phyloP scores from a whole-genome alignment of 257 asterid genomes.

The Solanum infundibuliforme region DNA sequence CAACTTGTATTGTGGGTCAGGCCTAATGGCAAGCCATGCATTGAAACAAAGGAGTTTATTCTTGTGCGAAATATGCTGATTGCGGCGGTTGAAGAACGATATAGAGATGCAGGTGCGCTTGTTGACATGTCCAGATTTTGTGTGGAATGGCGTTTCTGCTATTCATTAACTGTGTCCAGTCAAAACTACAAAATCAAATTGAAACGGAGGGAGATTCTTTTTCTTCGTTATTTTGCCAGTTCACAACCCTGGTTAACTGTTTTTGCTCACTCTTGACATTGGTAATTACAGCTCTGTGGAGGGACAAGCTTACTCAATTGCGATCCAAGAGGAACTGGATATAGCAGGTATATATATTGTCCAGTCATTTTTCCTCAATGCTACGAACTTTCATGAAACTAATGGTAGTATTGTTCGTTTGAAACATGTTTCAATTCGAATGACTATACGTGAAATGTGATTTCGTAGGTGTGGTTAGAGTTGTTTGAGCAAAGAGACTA shows the following conservation, averaged over 20 bases:
- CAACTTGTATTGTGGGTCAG: slow-evolving; percentile 9
- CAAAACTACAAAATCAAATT: not conserved
- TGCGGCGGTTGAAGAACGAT: slow-evolving; percentile 52
- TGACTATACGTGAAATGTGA: not conserved
- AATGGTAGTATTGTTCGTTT: not conserved
- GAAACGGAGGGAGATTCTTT: not conserved
- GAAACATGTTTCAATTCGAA: no score
- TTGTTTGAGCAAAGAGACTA: slow-evolving; percentile 5
- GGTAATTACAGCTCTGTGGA: slow-evolving; percentile 58
- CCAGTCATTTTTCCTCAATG: not conserved
- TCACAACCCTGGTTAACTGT: not conserved
- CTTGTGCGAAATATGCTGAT: slow-evolving; percentile 43
- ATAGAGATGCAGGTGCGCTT: slow-evolving; percentile 36
- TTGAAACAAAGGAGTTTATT: slow-evolving; percentile 41
- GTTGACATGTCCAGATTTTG: not conserved
- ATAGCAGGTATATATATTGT: slow-evolving; percentile 4
- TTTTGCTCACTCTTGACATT: not conserved
- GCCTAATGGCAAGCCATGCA: slow-evolving; percentile 34
- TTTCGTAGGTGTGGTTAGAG: not conserved
- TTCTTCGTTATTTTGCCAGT: not conserved
- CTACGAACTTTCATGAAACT: not conserved
- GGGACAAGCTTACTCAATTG: slow-evolving; percentile 80
- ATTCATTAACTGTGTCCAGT: not conserved
- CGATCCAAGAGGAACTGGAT: slow-evolving; percentile 83
- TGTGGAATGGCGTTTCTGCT: not conserved